These are phyloP conservation scores for Cystofilobasidium capitatum DNA, from an alignment of 768 basidiomycete species.

Conservation along the genomic window DNA sequence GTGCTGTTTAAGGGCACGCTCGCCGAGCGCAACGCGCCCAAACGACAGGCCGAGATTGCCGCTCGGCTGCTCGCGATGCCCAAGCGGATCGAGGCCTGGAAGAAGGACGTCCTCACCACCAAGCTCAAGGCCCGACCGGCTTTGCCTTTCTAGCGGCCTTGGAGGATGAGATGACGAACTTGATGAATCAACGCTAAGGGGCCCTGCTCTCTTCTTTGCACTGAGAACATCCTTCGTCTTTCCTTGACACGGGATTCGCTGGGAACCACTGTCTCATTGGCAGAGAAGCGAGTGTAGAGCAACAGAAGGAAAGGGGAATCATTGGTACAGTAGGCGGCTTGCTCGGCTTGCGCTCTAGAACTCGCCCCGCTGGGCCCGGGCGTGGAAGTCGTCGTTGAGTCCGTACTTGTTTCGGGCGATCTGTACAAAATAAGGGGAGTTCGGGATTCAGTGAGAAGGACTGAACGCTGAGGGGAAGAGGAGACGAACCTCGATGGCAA, in stretches of 20 bases:
- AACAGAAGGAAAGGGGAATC: too few species aligned
- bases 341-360: not conserved
- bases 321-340: too few species aligned
- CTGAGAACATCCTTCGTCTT: too few species aligned
- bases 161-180: not conserved
- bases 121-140: conserved; percentile 3
- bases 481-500: conserved; percentile 69
- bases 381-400: conserved; percentile 55
- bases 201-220: too few species aligned
- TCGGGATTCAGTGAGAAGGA: not conserved
- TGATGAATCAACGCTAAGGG: not conserved
- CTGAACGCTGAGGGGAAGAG: not conserved
- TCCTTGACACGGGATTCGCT: too few species aligned
- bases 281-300: not conserved
- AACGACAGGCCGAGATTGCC: not conserved
- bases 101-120: not conserved
- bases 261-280: not conserved
- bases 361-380: not conserved
- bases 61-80: conserved; percentile 15
- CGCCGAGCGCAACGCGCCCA: not conserved
- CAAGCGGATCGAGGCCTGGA: conserved; percentile 17
- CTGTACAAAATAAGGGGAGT: conserved; percentile 42
- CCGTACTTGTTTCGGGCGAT: conserved; percentile 85
- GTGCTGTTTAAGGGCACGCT: conserved; percentile 15
- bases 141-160: not conserved